A percentile compares a stretch with the other conserved stretches of the same genome.
Evolutionary conservation across 2,329 filamentous ascomycete genomes (phyloP).

Genomic region (Fonsecaea monophora): DNA sequence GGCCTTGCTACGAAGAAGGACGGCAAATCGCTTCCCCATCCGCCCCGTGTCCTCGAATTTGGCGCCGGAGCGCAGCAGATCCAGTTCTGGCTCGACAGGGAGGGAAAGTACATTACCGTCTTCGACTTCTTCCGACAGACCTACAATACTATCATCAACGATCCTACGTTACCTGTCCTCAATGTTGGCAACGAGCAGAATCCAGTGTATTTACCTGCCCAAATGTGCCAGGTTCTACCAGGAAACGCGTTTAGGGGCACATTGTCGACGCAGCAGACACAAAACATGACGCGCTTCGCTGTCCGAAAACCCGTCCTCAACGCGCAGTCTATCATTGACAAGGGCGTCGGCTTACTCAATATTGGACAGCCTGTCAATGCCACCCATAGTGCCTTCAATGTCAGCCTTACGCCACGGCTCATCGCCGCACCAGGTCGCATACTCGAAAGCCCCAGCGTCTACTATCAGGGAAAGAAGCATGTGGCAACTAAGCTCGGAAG

Average conservation of each 20-base stretch:
- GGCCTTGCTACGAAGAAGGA: constrained; percentile 8
- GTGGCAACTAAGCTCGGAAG: constrained; percentile 58
- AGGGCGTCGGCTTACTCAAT: constrained; percentile 16
- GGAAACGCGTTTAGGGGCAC: constrained; percentile 70
- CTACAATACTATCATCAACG: constrained; percentile 42
- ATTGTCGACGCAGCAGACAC: constrained; percentile 66
- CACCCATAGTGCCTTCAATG: constrained; percentile 53
- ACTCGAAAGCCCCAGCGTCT: constrained; percentile 65
- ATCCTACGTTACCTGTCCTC: constrained; percentile 63
- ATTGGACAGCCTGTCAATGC: constrained; percentile 9
- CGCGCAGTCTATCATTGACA: constrained; percentile 63
- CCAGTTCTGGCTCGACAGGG: constrained; percentile 58
- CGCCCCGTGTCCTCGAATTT: constrained; percentile 45
- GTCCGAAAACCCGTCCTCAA: constrained; percentile 72
- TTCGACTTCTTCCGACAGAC: constrained; percentile 55
- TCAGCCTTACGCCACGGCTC: constrained; percentile 62
- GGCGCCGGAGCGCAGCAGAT: constrained; percentile 62
- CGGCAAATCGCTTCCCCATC: constrained; percentile 40
- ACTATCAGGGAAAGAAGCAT: constrained; percentile 57
- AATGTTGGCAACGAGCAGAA: constrained; percentile 67
- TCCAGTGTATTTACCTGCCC: constrained; percentile 70
- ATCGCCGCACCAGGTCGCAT: constrained; percentile 77
- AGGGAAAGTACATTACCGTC: constrained; percentile 58
- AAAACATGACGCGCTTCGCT: constrained; percentile 74
- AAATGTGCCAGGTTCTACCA: constrained; percentile 67